Base-by-base conservation (phyloP, 148 eudicot species). In the Silene latifolia region DNA sequence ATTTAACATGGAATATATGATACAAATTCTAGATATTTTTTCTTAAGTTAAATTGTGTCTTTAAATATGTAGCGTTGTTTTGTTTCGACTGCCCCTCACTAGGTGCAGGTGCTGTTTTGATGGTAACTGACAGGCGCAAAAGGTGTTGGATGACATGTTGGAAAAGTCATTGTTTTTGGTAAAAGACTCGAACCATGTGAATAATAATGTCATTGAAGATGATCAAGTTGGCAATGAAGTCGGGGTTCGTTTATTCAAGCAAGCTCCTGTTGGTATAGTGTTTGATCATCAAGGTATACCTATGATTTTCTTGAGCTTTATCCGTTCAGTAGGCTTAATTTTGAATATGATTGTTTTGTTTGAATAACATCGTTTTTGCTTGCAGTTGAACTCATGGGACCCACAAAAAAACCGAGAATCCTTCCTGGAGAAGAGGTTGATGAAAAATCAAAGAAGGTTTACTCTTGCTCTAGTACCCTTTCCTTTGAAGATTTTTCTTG, bases 381-480 rank as follows among this genome's bases (percentile, higher is more conserved):
- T 62, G 51, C 81, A 94, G 97, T 81, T 70, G 87, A 87, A 82
- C 80, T 78, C 61, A 74, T 86, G 77, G 83, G 91, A 51, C 98
- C 97, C 15, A 84, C 78, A 42, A 90, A 87, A 84, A 90, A 85
- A 81, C 98, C 98, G 35, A 88, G 88, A 83, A 69, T 94, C 25
- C 69, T 81, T 76, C 98, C 88, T 27, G 87, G 90, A 27, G 84
- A 86, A 68, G 96, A 82, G 75, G 72, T 84, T 17, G 85, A 88
- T 79, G 98, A 91, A 76, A 89, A 89, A 72, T 94, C 98, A 32
- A 90, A 89, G 65, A 75, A 91, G 96, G 98, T 91, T 70, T 75
- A 54, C 71, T 10, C 65, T 76, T 70, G 24, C 27, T 10, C 78
- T 44, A 53, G n/a, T 66, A 20, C 10, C 60, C 71, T 3, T 56